Conservation (phyloP, 306 rosid genomes). For the Trichosanthes truncata region DNA sequence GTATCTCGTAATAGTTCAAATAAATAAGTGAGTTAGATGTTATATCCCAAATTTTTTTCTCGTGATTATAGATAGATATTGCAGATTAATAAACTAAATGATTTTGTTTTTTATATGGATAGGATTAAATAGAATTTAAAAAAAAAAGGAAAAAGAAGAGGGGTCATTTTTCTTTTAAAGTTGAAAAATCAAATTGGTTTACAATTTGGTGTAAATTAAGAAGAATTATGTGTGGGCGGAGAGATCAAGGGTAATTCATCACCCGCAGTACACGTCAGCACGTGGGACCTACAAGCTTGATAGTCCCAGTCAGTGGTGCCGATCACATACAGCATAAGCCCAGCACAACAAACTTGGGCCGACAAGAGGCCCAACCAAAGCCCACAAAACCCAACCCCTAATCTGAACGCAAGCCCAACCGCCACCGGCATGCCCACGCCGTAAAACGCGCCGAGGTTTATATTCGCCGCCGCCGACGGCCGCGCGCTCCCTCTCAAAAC, state of each 20-base stretch:
- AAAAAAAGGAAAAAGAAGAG: not conserved
- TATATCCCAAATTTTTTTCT: not conserved
- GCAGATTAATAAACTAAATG: not conserved
- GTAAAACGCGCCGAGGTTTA: constrained; percentile 78
- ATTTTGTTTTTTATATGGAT: not conserved
- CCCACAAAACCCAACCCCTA: constrained; percentile 68
- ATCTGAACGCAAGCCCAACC: constrained; percentile 57
- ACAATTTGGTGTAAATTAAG: constrained; percentile 4
- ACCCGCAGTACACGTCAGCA: constrained; percentile 29
- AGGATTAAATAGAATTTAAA: not conserved
- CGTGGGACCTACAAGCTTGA: constrained; percentile 50
- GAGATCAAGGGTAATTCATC: constrained; percentile 7
- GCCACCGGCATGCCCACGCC: constrained; percentile 92
- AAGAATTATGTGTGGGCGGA: not conserved
- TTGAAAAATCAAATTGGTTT: not conserved
- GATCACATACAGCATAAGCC: constrained; percentile 62
- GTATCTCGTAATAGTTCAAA: not conserved
- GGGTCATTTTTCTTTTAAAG: not conserved
- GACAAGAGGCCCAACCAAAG: constrained; percentile 78
- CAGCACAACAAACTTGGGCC: constrained; percentile 91
- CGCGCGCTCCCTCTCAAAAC: constrained; percentile 80
- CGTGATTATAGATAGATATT: not conserved
- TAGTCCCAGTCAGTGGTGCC: constrained; percentile 82
- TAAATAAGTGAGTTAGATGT: not conserved
- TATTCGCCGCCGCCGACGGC: constrained; percentile 76